Conservation (phyloP, 768 basidiomycete genomes). For the Suillus paluster region DNA sequence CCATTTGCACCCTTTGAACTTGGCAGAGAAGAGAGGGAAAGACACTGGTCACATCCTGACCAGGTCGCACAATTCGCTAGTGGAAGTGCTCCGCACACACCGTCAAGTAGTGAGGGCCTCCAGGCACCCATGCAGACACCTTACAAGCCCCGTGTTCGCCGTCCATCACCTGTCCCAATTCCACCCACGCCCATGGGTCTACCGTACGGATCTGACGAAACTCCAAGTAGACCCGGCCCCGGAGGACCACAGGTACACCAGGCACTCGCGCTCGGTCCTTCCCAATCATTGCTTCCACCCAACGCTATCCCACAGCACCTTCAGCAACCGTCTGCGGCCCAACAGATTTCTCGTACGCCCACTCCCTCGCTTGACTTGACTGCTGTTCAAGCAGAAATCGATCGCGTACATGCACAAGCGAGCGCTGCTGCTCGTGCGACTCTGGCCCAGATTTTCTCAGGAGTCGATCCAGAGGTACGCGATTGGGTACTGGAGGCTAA, state of each 20-base stretch:
- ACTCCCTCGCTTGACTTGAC: conserved; percentile 71
- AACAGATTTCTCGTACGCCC: conserved; percentile 69
- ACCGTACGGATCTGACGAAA: conserved; percentile 46
- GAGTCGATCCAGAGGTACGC: conserved; percentile 78
- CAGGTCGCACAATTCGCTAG: conserved; percentile 30
- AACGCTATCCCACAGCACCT: conserved; percentile 33
- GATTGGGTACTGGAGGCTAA: conserved; percentile 92
- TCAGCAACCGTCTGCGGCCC: conserved; percentile 49
- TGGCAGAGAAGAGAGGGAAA: conserved; percentile 48
- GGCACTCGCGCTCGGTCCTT: conserved; percentile 53
- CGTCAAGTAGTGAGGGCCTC: conserved; percentile 31
- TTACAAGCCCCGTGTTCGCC: conserved; percentile 74
- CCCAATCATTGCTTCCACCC: conserved; percentile 36
- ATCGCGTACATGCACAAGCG: conserved; percentile 75
- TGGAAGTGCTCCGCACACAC: conserved; percentile 42
- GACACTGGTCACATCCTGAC: conserved; percentile 48
- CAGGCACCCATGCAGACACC: conserved; percentile 58
- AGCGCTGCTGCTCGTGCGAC: conserved; percentile 75
- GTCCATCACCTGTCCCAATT: conserved; percentile 46
- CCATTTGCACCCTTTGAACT: conserved; percentile 74
- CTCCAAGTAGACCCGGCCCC: conserved; percentile 35
- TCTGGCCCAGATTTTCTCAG: conserved; percentile 87
- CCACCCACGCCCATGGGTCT: conserved; percentile 24
- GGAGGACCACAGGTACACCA: conserved; percentile 52
- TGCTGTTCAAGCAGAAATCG: conserved; percentile 77